Evolutionary conservation across 768 basidiomycete genomes (phyloP).

Genomic region (Psilocybe cubensis): DNA sequence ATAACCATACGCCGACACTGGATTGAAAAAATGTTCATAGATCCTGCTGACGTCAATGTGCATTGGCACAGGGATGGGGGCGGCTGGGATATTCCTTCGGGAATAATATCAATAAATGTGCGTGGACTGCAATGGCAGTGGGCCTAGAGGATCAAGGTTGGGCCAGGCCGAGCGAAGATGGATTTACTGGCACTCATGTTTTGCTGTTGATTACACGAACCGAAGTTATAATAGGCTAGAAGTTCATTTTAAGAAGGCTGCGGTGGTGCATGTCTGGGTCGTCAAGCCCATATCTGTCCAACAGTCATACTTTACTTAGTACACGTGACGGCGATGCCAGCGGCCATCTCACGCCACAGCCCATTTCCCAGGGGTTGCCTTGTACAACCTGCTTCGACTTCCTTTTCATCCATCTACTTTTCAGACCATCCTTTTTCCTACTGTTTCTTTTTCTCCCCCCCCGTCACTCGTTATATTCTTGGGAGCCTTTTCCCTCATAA

Average conservation of each 20-base stretch:
- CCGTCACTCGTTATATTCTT: conserved; percentile 26
- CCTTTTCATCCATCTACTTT: conserved; percentile 10
- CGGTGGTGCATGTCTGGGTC: neutral
- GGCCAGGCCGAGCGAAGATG: neutral
- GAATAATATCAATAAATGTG: conserved; percentile 35
- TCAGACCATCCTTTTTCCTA: conserved; percentile 5
- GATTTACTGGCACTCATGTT: neutral
- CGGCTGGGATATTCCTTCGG: conserved; percentile 72
- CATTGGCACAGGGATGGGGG: conserved; percentile 92
- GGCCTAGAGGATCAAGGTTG: neutral
- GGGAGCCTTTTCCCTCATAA: conserved; percentile 25
- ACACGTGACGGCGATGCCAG: neutral
- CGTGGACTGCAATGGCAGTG: no score
- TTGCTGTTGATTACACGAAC: neutral
- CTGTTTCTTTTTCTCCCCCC: conserved; percentile 8
- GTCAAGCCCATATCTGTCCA: conserved; percentile 2
- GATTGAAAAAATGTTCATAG: conserved; percentile 33
- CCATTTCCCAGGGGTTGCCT: conserved; percentile 12
- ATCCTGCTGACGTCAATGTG: conserved; percentile 90
- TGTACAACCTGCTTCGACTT: conserved; percentile 6
- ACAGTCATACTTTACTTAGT: conserved; percentile 1
- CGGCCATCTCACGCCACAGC: conserved; percentile 21
- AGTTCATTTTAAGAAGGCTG: neutral
- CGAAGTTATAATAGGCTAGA: neutral
- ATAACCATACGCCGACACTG: conserved; percentile 4